phyloP scores from a whole-genome alignment of 352 stramenopile species.

The Phytophthora podocarpi region DNA sequence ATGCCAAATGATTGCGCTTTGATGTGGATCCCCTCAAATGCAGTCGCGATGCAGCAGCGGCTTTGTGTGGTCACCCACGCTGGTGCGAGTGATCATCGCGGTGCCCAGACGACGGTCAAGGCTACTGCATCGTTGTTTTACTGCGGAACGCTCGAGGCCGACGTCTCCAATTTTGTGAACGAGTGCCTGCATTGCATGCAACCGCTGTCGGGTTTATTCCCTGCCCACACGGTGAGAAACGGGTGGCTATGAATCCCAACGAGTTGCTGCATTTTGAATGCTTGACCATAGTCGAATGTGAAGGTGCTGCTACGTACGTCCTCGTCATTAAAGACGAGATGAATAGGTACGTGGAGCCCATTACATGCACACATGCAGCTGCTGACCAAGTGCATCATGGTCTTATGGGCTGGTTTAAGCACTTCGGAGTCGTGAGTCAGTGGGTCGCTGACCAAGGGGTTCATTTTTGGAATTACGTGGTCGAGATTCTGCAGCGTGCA shows the following conservation, averaged over 20 bases:
- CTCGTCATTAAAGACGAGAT: constrained; percentile 41
- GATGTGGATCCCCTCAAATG: constrained; percentile 31
- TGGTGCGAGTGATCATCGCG: constrained; percentile 27
- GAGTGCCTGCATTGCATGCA: constrained; percentile 28
- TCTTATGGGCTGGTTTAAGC: constrained; percentile 5
- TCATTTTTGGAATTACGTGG: neutral
- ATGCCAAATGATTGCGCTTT: neutral
- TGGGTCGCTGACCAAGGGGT: constrained; percentile 7
- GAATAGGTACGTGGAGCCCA: constrained; percentile 28
- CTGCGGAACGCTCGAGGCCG: constrained; percentile 9
- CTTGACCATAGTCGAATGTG: constrained; percentile 17
- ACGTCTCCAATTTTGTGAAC: constrained; percentile 18
- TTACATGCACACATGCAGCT: constrained; percentile 11
- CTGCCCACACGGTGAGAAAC: constrained; percentile 17
- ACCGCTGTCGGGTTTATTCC: neutral
- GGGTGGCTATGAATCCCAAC: constrained; percentile 36
- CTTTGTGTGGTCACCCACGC: constrained; percentile 31
- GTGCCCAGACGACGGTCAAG: constrained; percentile 13
- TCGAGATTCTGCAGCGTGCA: neutral
- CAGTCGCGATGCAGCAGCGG: constrained; percentile 22
- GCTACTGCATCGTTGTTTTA: constrained; percentile 10
- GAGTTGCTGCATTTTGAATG: constrained; percentile 48
- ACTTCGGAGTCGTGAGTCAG: neutral
- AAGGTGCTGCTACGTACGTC: constrained; percentile 23
- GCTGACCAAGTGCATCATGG: neutral